phyloP scores from a whole-genome alignment of 2,329 filamentous ascomycete genomes.

The Botrytis medusae region DNA sequence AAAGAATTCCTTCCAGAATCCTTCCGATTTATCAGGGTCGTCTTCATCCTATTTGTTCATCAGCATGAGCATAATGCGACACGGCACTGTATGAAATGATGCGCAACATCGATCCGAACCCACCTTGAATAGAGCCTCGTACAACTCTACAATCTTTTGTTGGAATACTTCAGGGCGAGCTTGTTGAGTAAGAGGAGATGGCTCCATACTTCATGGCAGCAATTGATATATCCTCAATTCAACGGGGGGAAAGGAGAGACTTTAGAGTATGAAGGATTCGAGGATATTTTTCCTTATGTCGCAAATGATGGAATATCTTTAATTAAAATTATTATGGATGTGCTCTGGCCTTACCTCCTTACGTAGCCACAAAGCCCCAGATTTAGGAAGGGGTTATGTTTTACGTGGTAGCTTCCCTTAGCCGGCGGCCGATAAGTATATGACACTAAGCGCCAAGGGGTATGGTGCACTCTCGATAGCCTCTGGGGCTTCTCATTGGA shows the following conservation, averaged over 20 bases:
- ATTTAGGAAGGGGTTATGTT: neutral
- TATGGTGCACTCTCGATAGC: neutral
- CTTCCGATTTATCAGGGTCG: slow-evolving; percentile 71
- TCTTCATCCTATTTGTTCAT: slow-evolving; percentile 56
- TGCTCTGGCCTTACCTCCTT: slow-evolving; percentile 7
- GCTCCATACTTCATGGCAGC: slow-evolving; percentile 63
- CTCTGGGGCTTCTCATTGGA: neutral
- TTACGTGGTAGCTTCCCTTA: neutral
- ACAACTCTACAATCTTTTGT: slow-evolving; percentile 90
- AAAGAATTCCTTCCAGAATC: slow-evolving; percentile 97
- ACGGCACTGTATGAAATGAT: slow-evolving; percentile 14
- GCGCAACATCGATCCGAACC: slow-evolving; percentile 23
- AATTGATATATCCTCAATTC: slow-evolving; percentile 13
- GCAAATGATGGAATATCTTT: slow-evolving; percentile 4
- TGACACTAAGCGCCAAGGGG: neutral
- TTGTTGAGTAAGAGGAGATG: slow-evolving; percentile 91
- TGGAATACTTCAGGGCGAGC: slow-evolving; percentile 86
- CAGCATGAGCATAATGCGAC: slow-evolving; percentile 20
- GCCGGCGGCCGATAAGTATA: slow-evolving; percentile 8
- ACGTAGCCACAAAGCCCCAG: slow-evolving; percentile 11
- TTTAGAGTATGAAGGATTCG: neutral
- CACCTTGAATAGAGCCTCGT: slow-evolving; percentile 79
- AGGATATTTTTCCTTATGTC: neutral
- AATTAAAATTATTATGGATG: slow-evolving; percentile 8
- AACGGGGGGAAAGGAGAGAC: neutral